phyloP scores from a whole-genome alignment of 2,329 filamentous ascomycete species.

The Penicillium verrucosum region DNA sequence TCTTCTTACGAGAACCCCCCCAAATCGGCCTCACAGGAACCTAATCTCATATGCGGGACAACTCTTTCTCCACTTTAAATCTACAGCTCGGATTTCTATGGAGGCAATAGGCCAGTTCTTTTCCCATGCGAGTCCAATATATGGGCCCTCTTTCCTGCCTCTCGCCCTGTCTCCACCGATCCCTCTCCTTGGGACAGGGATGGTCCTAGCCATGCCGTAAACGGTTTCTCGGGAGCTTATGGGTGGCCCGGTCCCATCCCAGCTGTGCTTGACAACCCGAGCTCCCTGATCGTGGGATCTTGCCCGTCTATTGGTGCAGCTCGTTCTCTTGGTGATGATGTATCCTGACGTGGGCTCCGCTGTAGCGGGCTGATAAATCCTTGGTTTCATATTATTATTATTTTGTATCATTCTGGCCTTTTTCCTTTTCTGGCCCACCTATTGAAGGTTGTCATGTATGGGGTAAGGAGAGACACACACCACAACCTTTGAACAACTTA shows the following conservation, averaged over 20 bases:
- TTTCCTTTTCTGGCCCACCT: conserved; percentile 6
- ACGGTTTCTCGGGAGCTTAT: conserved; percentile 24
- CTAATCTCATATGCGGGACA: conserved; percentile 16
- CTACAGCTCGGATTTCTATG: neutral
- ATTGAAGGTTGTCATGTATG: conserved; percentile 16
- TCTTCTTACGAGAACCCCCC: conserved; percentile 1
- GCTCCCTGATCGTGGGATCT: conserved; percentile 20
- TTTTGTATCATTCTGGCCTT: neutral
- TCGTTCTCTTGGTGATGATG: conserved; percentile 29
- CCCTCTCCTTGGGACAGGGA: conserved; percentile 14
- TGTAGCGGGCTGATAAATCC: conserved; percentile 15
- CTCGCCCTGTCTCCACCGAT: conserved; percentile 2
- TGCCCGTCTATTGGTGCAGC: conserved; percentile 31
- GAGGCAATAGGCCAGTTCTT: neutral
- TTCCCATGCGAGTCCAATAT: neutral
- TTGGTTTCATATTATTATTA: neutral
- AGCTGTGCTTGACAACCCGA: conserved; percentile 27
- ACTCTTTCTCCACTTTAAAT: conserved; percentile 5
- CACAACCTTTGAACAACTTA: conserved; percentile 2
- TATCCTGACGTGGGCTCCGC: conserved; percentile 23
- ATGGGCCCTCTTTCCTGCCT: neutral
- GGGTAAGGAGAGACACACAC: conserved; percentile 11
- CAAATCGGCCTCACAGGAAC: conserved; percentile 19
- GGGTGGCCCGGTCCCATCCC: conserved; percentile 25
- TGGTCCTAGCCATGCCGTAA: conserved; percentile 14